Evolutionary conservation across 345 rosid species (phyloP).

Genomic region (Hypericum androsaemum): DNA sequence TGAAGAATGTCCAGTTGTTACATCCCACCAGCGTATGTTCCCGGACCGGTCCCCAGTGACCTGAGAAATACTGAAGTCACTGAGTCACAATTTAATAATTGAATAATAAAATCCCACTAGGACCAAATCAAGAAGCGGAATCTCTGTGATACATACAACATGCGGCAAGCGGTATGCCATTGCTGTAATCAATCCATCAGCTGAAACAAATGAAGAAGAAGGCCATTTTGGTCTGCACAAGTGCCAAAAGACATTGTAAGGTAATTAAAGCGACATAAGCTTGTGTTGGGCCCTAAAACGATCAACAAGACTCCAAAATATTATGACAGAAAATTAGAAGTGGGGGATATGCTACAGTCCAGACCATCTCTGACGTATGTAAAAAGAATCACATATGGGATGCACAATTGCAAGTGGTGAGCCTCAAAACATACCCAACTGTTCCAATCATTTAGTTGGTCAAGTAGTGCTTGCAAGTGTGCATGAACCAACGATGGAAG

Average conservation of each 20-base stretch:
- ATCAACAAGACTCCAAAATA: no score
- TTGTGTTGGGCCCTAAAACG: no score
- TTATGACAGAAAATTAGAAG: no score
- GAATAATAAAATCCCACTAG: conserved; percentile 13
- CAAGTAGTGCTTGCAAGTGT: no score
- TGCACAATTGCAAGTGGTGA: no score
- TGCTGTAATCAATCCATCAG: conserved; percentile 90
- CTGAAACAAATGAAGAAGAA: conserved; percentile 82
- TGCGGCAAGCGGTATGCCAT: conserved; percentile 97
- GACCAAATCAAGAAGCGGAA: conserved; percentile 3
- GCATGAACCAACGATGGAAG: no score
- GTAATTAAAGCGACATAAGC: not conserved
- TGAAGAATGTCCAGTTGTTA: conserved; percentile 89
- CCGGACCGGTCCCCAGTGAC: conserved; percentile 78
- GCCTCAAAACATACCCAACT: no score
- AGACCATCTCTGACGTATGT: no score
- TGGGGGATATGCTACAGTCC: no score
- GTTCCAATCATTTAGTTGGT: no score
- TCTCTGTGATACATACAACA: conserved; percentile 52
- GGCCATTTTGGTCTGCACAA: conserved; percentile 94
- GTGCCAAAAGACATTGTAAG: conserved; percentile 13
- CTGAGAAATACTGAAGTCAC: conserved; percentile 31
- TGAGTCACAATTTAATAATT: conserved; percentile 10
- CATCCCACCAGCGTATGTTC: conserved; percentile 99
- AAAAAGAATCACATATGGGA: no score